Conservation (phyloP, 1,139 yeast genomes). For the Blastobotrys indianensis region DNA sequence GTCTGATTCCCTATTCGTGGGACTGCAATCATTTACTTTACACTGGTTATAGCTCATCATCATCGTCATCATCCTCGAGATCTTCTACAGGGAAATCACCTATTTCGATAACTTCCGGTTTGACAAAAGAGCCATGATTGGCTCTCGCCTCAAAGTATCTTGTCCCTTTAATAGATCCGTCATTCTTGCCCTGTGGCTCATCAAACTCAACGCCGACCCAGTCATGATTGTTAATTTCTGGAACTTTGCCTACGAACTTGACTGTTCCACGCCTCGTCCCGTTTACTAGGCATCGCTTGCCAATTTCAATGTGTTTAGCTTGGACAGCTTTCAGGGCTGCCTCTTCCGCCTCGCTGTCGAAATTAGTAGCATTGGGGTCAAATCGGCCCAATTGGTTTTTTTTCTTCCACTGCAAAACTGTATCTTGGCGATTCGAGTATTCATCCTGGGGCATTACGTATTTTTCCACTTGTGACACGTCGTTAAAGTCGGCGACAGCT, state of each 20-base stretch:
- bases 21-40: background rate
- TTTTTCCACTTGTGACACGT: conserved; percentile 34
- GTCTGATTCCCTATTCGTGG: background rate
- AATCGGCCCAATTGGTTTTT: conserved; percentile 64
- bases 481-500: conserved; percentile 32
- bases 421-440: conserved; percentile 53
- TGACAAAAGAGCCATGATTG: conserved; percentile 47
- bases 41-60: conserved; percentile 11
- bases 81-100: conserved; percentile 35
- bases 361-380: conserved; percentile 45
- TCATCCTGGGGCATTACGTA: conserved; percentile 61
- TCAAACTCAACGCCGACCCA: conserved; percentile 82
- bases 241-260: conserved; percentile 60
- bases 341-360: conserved; percentile 26
- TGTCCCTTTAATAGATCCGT: conserved; percentile 65
- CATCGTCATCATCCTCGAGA: conserved; percentile 25
- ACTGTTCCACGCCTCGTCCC: conserved; percentile 65
- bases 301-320: conserved; percentile 33
- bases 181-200: conserved; percentile 63
- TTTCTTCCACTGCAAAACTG: conserved; percentile 75
- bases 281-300: conserved; percentile 36
- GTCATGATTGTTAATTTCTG: conserved; percentile 41
- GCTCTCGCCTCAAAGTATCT: conserved; percentile 53
- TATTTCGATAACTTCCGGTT: conserved; percentile 33
- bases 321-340: conserved; percentile 28